phyloP scores from a whole-genome alignment of 2,329 filamentous ascomycete genomes.

The Cytospora piceicola region DNA sequence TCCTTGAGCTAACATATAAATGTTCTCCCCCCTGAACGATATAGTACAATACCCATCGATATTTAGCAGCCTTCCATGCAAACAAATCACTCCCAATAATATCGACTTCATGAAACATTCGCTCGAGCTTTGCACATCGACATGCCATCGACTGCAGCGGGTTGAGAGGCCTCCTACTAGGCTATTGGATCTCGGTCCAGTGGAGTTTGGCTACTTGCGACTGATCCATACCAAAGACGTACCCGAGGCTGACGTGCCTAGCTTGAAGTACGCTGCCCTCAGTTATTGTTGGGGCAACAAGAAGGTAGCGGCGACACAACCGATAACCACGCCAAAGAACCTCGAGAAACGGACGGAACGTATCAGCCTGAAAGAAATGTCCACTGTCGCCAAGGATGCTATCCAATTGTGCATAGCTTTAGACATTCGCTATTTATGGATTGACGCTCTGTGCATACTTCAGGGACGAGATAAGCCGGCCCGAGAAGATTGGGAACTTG shows the following conservation, averaged over 20 bases:
- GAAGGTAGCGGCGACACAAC: neutral
- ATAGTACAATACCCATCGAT: neutral
- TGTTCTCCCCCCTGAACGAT: neutral
- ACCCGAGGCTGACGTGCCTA: neutral
- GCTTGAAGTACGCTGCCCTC: constrained; percentile 8
- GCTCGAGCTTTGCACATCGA: neutral
- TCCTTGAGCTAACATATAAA: neutral
- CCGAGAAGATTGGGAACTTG: neutral
- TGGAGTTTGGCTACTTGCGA: neutral
- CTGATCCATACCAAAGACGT: neutral
- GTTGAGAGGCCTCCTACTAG: neutral
- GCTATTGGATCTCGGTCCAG: neutral
- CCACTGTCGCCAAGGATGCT: neutral
- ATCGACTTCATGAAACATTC: neutral
- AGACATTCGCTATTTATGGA: constrained; percentile 21
- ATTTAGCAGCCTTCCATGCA: neutral
- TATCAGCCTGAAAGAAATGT: neutral
- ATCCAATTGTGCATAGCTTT: neutral
- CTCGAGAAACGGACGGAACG: neutral
- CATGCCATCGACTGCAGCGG: neutral
- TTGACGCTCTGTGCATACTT: constrained; percentile 27
- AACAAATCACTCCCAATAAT: neutral
- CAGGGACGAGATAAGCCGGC: constrained; percentile 1
- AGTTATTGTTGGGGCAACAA: constrained; percentile 20
- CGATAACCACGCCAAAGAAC: constrained; percentile 6